Conservation (phyloP, 352 stramenopile species). For the Phytophthora europaea region DNA sequence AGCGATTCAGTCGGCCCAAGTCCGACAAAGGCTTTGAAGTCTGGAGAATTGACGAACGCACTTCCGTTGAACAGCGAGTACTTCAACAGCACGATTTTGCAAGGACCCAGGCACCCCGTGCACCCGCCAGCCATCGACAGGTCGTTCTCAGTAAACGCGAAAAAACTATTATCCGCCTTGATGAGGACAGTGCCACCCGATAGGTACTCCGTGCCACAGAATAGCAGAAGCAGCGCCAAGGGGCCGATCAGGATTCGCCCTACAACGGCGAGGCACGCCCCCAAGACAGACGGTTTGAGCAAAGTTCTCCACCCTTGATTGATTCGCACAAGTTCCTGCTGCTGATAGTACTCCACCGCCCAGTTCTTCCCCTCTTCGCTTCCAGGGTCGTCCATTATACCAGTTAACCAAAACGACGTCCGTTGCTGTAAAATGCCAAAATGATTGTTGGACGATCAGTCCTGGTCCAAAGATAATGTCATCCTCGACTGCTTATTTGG, state of each 20-base stretch:
- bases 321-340: not conserved
- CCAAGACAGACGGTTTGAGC: not conserved
- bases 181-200: conserved; percentile 13
- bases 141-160: conserved; percentile 16
- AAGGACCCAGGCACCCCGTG: conserved; percentile 1
- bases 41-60: not conserved
- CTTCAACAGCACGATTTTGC: conserved; percentile 4
- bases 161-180: conserved; percentile 13
- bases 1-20: not conserved
- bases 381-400: no score
- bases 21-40: not conserved
- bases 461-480: no score
- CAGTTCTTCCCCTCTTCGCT: not conserved
- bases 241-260: not conserved
- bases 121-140: conserved; percentile 18
- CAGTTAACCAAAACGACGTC: no score
- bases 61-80: not conserved
- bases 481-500: no score
- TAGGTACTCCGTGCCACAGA: not conserved
- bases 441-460: no score
- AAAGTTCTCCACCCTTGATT: not conserved
- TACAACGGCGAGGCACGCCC: not conserved
- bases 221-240: not conserved
- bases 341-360: not conserved
- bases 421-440: no score